Evolutionary conservation across 2,329 filamentous ascomycete species (phyloP).

Genomic region (Exophiala oligosperma): DNA sequence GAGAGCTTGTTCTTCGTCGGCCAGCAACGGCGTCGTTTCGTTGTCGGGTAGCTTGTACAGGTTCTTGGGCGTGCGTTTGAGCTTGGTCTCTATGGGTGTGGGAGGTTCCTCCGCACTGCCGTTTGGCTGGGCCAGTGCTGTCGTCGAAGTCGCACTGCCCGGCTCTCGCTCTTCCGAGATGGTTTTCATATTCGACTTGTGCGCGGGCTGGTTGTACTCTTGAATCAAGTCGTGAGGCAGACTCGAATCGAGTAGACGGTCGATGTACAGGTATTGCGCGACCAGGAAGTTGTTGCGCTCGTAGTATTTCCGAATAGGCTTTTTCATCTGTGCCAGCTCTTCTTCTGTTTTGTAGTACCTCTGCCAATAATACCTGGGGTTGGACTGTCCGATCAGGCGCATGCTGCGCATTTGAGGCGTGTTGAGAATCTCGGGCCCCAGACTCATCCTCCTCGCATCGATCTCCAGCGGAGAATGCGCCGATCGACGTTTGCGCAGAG

Average conservation of each 20-base stretch:
- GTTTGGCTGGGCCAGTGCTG: constrained; percentile 6
- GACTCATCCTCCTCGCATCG: constrained; percentile 23
- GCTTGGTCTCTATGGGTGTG: constrained; percentile 40
- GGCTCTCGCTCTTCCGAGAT: constrained; percentile 67
- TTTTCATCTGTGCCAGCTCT: constrained; percentile 69
- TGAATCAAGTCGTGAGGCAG: constrained; percentile 90
- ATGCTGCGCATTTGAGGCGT: constrained; percentile 56
- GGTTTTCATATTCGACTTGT: constrained; percentile 63
- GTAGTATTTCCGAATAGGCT: constrained; percentile 79
- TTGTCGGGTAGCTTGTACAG: constrained; percentile 73
- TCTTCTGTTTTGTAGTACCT: constrained; percentile 81
- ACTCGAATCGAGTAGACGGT: constrained; percentile 84
- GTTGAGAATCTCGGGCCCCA: constrained; percentile 30
- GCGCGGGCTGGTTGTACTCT: constrained; percentile 72
- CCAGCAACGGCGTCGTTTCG: constrained; percentile 67
- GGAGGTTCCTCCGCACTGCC: constrained; percentile 21
- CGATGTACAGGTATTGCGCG: constrained; percentile 91
- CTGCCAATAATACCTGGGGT: constrained; percentile 81
- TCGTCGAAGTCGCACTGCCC: constrained; percentile 31
- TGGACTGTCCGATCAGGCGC: constrained; percentile 84
- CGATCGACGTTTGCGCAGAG: constrained; percentile 23
- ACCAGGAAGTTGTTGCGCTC: constrained; percentile 85
- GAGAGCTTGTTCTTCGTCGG: constrained; percentile 32
- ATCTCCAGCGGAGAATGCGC: constrained; percentile 11
- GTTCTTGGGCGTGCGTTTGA: constrained; percentile 80